phyloP scores from a whole-genome alignment of 441 rosid species.

The Euphorbia schlechtendalii region DNA sequence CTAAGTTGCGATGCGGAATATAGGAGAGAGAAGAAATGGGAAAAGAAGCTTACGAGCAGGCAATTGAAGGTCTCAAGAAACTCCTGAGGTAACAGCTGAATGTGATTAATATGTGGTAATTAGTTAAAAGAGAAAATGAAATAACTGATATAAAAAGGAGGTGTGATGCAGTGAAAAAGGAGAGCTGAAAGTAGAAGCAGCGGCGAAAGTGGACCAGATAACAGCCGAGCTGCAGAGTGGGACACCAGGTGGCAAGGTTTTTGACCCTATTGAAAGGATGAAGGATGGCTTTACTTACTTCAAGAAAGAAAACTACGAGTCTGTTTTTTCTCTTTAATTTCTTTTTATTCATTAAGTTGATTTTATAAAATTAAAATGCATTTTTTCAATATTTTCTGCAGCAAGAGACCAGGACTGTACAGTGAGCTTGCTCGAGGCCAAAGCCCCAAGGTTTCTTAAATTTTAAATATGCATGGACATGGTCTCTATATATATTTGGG shows the following conservation, averaged over 20 bases:
- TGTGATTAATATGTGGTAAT: not conserved
- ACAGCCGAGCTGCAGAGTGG: conserved; percentile 49
- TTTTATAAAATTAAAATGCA: too few relatives aligned
- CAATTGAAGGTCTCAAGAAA: conserved; percentile 79
- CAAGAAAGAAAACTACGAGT: conserved; percentile 89
- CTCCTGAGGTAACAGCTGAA: conserved; percentile 46
- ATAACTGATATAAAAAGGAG: not conserved
- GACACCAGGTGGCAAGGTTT: conserved; percentile 30
- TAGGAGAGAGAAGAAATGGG: conserved; percentile 74
- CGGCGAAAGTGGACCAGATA: conserved; percentile 67
- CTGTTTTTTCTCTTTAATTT: not conserved
- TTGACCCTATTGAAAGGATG: conserved; percentile 50
- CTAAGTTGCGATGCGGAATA: conserved; percentile 8
- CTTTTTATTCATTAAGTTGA: too few relatives aligned
- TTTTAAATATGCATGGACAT: too few relatives aligned
- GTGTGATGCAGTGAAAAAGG: conserved; percentile 60
- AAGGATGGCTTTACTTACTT: conserved; percentile 73
- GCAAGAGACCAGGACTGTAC: conserved; percentile 62
- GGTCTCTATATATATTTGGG: too few relatives aligned
- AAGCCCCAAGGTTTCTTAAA: conserved; percentile 60
- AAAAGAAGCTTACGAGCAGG: conserved; percentile 60
- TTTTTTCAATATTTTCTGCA: too few relatives aligned
- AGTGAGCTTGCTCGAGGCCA: conserved; percentile 87
- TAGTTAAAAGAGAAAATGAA: not conserved
- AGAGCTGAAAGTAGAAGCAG: conserved; percentile 63